phyloP scores from a whole-genome alignment of 208 protist genomes.

The Trypanosoma theileri region DNA sequence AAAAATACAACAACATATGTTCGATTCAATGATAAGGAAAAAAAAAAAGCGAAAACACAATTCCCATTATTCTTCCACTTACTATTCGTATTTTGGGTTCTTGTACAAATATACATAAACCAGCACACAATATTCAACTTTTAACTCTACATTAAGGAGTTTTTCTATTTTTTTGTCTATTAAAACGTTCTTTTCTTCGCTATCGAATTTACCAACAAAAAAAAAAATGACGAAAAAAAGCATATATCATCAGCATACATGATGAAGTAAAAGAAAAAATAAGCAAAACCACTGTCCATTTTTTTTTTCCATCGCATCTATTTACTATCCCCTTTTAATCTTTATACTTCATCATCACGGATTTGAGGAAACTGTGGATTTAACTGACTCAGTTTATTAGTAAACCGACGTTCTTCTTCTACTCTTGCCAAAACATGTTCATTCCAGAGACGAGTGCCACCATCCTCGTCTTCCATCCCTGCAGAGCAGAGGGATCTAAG shows the following conservation, averaged over 20 bases:
- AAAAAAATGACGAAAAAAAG: too few species aligned
- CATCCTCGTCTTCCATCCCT: slow-evolving; percentile 3
- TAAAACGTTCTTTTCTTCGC: too few species aligned
- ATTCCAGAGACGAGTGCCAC: slow-evolving; percentile 27
- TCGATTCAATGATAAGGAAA: neutral
- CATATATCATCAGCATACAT: too few species aligned
- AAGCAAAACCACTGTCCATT: slow-evolving; percentile 5
- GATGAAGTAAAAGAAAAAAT: neutral
- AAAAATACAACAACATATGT: neutral
- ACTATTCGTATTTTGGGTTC: too few species aligned
- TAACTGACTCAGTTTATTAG: slow-evolving; percentile 3
- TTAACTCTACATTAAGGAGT: too few species aligned
- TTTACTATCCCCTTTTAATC: neutral
- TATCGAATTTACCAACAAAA: too few species aligned
- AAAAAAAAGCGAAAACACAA: neutral
- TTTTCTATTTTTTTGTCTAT: too few species aligned
- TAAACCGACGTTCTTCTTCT: slow-evolving; percentile 25
- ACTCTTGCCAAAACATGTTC: slow-evolving; percentile 16
- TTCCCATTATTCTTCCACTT: too few species aligned
- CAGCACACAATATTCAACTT: too few species aligned
- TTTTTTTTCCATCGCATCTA: slow-evolving; percentile 4
- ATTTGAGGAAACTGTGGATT: neutral
- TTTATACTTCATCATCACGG: neutral
- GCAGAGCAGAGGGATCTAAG: neutral
- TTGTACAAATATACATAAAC: too few species aligned